phyloP scores from a whole-genome alignment of 257 asterid genomes.

The Nicotiana tomentosiformis region DNA sequence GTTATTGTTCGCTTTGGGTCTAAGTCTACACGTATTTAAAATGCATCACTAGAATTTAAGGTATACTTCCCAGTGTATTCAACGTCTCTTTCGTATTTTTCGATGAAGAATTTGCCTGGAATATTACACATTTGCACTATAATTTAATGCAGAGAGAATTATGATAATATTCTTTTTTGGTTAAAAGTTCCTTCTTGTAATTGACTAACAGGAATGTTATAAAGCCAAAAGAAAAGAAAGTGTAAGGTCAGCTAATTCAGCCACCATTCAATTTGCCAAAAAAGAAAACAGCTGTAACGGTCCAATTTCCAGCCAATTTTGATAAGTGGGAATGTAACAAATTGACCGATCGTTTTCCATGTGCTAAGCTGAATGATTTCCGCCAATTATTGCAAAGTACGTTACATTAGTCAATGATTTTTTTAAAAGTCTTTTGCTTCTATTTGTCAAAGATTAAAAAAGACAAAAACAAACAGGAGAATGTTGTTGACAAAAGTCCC shows the following conservation, averaged over 20 bases:
- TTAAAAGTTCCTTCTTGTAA: not conserved
- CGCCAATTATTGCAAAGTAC: not conserved
- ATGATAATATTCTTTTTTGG: not conserved
- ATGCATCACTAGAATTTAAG: too few relatives aligned
- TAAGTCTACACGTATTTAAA: too few relatives aligned
- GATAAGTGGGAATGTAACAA: not conserved
- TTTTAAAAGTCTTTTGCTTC: not conserved
- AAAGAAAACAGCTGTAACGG: slow-evolving; percentile 8
- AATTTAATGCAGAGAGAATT: not conserved
- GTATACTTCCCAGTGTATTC: too few relatives aligned
- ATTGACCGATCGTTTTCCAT: not conserved
- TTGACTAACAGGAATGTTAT: not conserved
- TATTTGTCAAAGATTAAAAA: not conserved
- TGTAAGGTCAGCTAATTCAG: not conserved
- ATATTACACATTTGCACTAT: not conserved
- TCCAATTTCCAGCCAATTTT: not conserved
- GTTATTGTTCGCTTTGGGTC: too few relatives aligned
- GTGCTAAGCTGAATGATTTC: not conserved
- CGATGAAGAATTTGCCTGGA: too few relatives aligned
- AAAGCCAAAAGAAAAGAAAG: not conserved
- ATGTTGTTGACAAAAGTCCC: not conserved
- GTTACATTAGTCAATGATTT: not conserved
- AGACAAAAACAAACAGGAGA: not conserved
- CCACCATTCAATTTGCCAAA: not conserved
- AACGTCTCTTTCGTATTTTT: too few relatives aligned